A percentile compares a stretch with the other conserved stretches of the same genome.
These are phyloP conservation scores for Scheffersomyces cryptocercus DNA, from an alignment of 1,139 yeast species.

Conservation along the genomic window DNA sequence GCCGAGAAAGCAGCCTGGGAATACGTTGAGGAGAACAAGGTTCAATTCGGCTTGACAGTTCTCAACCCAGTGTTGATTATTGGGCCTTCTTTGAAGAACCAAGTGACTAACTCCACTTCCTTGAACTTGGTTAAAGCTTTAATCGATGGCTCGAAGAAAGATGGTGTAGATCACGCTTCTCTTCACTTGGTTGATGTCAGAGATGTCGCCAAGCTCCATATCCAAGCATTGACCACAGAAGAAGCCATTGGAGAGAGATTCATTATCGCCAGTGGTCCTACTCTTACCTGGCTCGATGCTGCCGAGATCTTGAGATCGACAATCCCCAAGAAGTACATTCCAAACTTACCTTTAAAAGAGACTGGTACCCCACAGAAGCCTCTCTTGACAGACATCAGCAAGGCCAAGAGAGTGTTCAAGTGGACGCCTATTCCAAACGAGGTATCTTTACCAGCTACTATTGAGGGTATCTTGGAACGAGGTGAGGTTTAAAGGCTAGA, in stretches of 20 bases:
- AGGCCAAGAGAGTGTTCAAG: constrained; percentile 6
- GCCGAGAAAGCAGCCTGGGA: constrained; percentile 17
- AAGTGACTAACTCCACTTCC: background rate
- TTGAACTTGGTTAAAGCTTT: background rate
- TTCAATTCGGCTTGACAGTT: background rate
- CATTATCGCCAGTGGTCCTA: background rate
- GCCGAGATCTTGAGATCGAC: constrained; percentile 1
- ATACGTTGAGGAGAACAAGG: constrained; percentile 4
- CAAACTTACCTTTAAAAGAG: constrained; percentile 7
- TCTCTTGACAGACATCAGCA: constrained; percentile 3
- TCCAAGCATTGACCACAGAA: constrained; percentile 3
- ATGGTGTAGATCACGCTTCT: background rate
- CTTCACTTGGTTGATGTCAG: constrained; percentile 6
- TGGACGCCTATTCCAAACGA: constrained; percentile 7
- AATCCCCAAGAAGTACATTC: constrained; percentile 1
- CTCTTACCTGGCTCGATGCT: constrained; percentile 1
- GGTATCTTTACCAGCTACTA: constrained; percentile 3
- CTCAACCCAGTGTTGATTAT: constrained; percentile 1
- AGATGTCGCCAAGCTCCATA: constrained; percentile 8
- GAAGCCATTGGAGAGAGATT: constrained; percentile 1
- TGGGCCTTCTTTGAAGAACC: constrained; percentile 1
- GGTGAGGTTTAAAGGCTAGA: background rate
- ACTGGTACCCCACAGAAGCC: constrained; percentile 6
- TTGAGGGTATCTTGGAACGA: background rate
- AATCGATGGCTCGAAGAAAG: background rate